Base-by-base conservation (phyloP, 2,329 filamentous ascomycete genomes). In the Arachnomyces sp. region DNA sequence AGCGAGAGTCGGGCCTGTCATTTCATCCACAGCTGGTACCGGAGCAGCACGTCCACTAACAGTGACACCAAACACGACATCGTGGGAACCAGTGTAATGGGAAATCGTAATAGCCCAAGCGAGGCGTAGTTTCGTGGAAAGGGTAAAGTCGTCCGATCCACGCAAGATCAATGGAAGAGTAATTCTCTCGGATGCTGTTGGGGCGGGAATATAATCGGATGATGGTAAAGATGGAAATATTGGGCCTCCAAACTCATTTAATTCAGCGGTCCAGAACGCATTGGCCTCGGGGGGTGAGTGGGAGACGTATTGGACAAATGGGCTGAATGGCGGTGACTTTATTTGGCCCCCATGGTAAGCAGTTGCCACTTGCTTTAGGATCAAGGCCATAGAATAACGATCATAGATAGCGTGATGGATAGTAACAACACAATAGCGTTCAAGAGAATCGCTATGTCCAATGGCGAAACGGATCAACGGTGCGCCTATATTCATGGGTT, bases 31-130 rank as follows among this genome's bases (percentile, higher is more conserved):
- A 1, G 66, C 64, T 2, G 62, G 55, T 1, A 78, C 58, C 1
- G 71, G 66, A 3, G 69, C 62, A 44, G 78, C 74, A 11, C 75
- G 63, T 2, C 75, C 75, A 0, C 72, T 73, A 3, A 73, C 54
- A 0, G 76, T 63, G 40, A 75, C 72, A 1, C 74, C 75, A 44
- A 77, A 78, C 18, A 67, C 72, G 0, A 76, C 65, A 31, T 73
- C 67, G 3, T 60, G 57, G 1, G 59, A 55, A 0, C 65, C 65
- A 1, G 72, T 72, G 46, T 73, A 75, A 3, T 56, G 56, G 2
- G 67, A 61, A 3, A 78, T 50, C 0, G 73, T 62, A 15, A 77
- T 58, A 1, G 67, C 69, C 75, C 75, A 78, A 0, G 64, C 63
- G 17, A 72, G 61, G 38, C 75, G 72, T 0, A 78, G 59, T 2